Percentiles rank a stretch among this genome's conserved stretches.
Conservation (phyloP, 164 flowering plant species). For the Vitis vinifera region DNA sequence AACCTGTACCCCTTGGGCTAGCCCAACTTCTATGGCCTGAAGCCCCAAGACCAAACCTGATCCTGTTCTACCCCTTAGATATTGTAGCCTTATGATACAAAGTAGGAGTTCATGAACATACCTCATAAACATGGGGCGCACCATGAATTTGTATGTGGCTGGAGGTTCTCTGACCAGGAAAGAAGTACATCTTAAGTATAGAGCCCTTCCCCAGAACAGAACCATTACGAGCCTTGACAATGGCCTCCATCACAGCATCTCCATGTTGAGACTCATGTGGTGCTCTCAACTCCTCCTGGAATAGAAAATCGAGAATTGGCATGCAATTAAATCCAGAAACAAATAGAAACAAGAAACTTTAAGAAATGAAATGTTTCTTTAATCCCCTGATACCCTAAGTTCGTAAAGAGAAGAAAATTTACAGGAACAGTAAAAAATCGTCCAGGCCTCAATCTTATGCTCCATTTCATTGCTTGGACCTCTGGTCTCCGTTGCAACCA, state of each 20-base stretch:
- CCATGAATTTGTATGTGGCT: slow-evolving; percentile 83
- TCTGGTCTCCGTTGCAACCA: slow-evolving; percentile 94
- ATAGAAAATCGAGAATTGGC: slow-evolving; percentile 16
- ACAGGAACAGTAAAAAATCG: slow-evolving; percentile 87
- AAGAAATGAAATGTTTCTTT: neutral
- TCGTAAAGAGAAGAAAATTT: slow-evolving; percentile 29
- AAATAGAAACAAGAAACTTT: slow-evolving; percentile 9
- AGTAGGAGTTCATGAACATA: slow-evolving; percentile 14
- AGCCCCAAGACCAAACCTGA: no score
- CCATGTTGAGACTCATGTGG: slow-evolving; percentile 87
- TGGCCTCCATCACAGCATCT: slow-evolving; percentile 95
- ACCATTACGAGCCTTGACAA: slow-evolving; percentile 81
- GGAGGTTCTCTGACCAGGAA: slow-evolving; percentile 95
- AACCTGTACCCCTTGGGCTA: no score
- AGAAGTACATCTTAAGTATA: slow-evolving; percentile 94
- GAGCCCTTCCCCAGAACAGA: slow-evolving; percentile 92
- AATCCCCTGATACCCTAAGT: neutral
- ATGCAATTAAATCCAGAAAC: neutral
- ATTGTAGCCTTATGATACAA: neutral
- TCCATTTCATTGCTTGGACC: slow-evolving; percentile 98
- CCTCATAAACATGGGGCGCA: slow-evolving; percentile 95
- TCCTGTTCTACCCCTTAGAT: no score
- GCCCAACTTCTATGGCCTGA: no score
- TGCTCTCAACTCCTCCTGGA: slow-evolving; percentile 81
- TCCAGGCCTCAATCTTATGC: slow-evolving; percentile 88